phyloP scores from a whole-genome alignment of 164 flowering plant genomes.

The Platanus orientalis region DNA sequence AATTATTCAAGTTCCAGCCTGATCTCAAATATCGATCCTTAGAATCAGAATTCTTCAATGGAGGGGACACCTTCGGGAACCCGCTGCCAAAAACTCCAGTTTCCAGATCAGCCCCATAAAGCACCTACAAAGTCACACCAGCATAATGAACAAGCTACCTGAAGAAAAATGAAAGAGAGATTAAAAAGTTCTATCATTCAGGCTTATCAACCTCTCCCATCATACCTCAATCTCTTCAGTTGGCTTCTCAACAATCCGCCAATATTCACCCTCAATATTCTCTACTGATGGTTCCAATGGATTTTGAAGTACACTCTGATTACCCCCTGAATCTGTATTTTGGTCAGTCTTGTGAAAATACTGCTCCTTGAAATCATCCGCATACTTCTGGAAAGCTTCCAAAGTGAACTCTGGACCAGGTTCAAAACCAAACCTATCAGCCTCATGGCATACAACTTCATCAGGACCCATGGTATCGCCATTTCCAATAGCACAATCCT shows the following conservation, averaged over 20 bases:
- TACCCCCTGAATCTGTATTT: conserved; percentile 19
- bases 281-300: conserved; percentile 55
- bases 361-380: conserved; percentile 71
- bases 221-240: conserved; percentile 79
- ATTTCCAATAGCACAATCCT: conserved; percentile 27
- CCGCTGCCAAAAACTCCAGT: conserved; percentile 54
- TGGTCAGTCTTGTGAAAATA: conserved; percentile 44
- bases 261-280: conserved; percentile 75
- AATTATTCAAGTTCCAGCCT: conserved; percentile 78
- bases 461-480: conserved; percentile 19
- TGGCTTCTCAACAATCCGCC: conserved; percentile 70
- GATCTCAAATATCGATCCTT: conserved; percentile 29
- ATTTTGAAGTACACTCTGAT: conserved; percentile 22
- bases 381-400: conserved; percentile 71
- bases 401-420: conserved; percentile 85
- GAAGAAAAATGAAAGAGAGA: background rate
- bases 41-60: conserved; percentile 13
- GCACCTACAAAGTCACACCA: conserved; percentile 46
- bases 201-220: background rate
- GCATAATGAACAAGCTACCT: background rate
- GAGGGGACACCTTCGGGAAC: conserved; percentile 36
- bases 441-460: conserved; percentile 30
- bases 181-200: background rate
- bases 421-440: conserved; percentile 75
- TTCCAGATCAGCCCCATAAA: conserved; percentile 48